These are phyloP conservation scores for Draba incana DNA, from an alignment of 345 rosid species.

Conservation along the genomic window DNA sequence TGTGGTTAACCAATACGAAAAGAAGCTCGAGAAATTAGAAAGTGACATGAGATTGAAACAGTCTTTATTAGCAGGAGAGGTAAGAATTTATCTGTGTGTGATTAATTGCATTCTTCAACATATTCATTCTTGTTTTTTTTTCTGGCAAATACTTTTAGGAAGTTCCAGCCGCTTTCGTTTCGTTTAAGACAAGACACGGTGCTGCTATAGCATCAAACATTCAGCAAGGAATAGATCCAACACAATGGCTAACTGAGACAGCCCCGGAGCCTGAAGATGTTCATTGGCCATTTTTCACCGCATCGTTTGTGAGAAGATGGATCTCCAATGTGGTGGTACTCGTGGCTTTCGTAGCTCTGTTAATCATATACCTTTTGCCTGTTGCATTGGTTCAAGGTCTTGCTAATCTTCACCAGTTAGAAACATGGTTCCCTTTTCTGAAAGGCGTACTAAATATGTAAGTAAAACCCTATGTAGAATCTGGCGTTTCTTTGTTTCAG, in stretches of 20 bases:
- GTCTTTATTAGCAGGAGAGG: constrained; percentile 61
- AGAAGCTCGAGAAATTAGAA: constrained; percentile 70
- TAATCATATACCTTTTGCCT: constrained; percentile 71
- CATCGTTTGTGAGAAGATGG: constrained; percentile 81
- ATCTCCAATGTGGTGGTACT: constrained; percentile 59
- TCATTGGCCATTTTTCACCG: constrained; percentile 90
- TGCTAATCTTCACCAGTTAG: constrained; percentile 78
- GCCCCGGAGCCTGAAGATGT: constrained; percentile 90
- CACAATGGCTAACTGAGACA: constrained; percentile 82
- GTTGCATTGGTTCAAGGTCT: constrained; percentile 91
- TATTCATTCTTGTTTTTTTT: constrained; percentile 21
- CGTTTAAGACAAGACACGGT: constrained; percentile 78
- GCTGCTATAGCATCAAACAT: constrained; percentile 79
- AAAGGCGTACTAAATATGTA: constrained; percentile 65
- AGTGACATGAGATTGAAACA: constrained; percentile 61
- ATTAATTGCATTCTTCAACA: constrained; percentile 1
- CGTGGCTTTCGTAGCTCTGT: constrained; percentile 57
- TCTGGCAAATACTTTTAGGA: constrained; percentile 53
- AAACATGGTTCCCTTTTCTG: constrained; percentile 78
- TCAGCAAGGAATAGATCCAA: constrained; percentile 81
- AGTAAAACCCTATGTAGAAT: constrained; percentile 43
- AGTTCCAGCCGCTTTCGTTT: constrained; percentile 89
- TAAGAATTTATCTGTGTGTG: constrained; percentile 28
- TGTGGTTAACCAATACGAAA: constrained; percentile 61
- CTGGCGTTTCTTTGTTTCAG: background rate